Percentiles rank a stretch among this genome's conserved stretches.
Evolutionary conservation across 2,329 filamentous ascomycete species (phyloP).

Genomic region (Pestalotiopsis sp.): DNA sequence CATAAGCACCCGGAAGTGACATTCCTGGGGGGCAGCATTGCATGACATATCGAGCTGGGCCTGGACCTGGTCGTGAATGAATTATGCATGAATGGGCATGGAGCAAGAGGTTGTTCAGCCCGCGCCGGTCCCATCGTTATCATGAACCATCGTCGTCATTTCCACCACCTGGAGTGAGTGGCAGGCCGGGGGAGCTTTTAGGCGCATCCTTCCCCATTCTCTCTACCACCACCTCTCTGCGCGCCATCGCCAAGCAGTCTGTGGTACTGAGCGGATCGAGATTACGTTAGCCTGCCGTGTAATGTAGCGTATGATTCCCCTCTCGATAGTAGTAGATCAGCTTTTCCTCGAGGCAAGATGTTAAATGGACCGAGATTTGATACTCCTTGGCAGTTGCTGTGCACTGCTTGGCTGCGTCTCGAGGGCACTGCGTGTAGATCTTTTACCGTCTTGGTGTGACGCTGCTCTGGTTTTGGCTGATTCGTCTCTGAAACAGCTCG

Average conservation of each 20-base stretch:
- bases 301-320: neutral
- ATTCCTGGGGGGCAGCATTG: neutral
- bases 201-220: neutral
- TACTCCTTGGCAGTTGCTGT: constrained; percentile 2
- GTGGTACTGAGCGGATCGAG: neutral
- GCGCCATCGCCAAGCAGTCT: neutral
- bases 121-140: neutral
- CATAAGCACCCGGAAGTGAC: neutral
- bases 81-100: neutral
- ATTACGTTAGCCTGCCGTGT: neutral
- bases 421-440: neutral
- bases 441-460: neutral
- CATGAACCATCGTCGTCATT: neutral
- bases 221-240: neutral
- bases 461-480: neutral
- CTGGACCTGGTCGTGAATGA: neutral
- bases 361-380: constrained; percentile 5
- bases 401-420: constrained; percentile 8
- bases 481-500: neutral
- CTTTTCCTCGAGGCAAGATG: neutral
- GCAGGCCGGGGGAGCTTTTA: neutral
- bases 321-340: neutral
- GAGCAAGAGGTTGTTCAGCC: neutral
- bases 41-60: neutral
- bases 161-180: neutral